Base-by-base conservation (phyloP, 306 rosid species). In the Cicer bijugum region DNA sequence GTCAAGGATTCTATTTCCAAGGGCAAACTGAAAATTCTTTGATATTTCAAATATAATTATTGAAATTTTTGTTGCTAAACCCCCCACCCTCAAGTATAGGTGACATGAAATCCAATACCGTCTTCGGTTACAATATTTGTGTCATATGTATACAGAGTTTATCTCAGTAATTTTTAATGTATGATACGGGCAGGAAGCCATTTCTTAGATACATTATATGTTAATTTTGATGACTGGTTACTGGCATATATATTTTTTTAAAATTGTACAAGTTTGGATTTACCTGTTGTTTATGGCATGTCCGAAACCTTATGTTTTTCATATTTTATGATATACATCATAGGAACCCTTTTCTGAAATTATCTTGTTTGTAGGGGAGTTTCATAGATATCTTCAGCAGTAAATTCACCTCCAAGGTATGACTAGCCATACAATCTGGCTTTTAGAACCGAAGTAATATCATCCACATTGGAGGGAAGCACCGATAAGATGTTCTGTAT, bases 21-120 rank as follows among this genome's bases (percentile, higher is more conserved):
- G 61, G 96, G 97, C 37, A 92, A 92, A 87, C 78, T 92, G 86
- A 92, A 88, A 83, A 33, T 92, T 64, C 91, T 85, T 64, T 92
- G 84, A 91, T 75, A 58, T 50, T 66, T 76, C 64, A 66, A 60
- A 15, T 47, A 70, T 51, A 44, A 12, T 66, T 10, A 19, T 68
- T 62, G 42, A 47, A 37, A 33, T 17, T 64, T 42, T 74, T 75
- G 72, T 60, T 69, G 43, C 57, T 69, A 14, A 5, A 59, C 10
- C 43, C 37, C 46, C 9, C 60, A 45, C 23, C 23, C 57, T 28
- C 4, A 12, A 45, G 69, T 69, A 77, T 81, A 69, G 85, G 72
- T 63, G 78, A 74, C 19, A 47, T 70, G 72, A 19, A 77, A 57
- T 66, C 48, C 58, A 69, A 72, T 39, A 46, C 67, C 16, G 47